These are phyloP conservation scores for Gaeumannomyces sp. DNA, from an alignment of 2,329 filamentous ascomycete species.

Conservation along the genomic window DNA sequence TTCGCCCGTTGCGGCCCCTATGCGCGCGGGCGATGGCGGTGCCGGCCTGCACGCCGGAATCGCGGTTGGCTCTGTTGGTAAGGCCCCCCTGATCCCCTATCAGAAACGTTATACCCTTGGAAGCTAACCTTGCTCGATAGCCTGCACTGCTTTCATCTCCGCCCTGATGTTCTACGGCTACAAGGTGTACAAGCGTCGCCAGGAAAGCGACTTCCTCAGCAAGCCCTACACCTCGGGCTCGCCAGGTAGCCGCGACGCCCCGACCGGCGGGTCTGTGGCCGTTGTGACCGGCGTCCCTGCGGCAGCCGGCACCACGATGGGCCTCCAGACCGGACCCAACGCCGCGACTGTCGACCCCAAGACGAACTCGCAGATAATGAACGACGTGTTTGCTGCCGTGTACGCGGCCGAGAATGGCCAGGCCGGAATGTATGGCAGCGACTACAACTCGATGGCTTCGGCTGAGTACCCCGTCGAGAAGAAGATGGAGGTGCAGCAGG, in stretches of 20 bases:
- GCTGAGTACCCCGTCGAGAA: background rate
- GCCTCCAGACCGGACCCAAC: background rate
- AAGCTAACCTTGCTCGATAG: background rate
- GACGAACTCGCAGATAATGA: slow-evolving; percentile 23
- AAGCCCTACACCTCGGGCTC: background rate
- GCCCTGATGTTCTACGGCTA: slow-evolving; percentile 7
- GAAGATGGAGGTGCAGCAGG: background rate
- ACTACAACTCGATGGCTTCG: background rate
- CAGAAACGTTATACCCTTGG: background rate
- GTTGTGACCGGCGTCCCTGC: background rate
- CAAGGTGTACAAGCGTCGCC: slow-evolving; percentile 5
- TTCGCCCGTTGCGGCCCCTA: background rate
- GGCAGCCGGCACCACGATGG: background rate
- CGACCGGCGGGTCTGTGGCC: background rate
- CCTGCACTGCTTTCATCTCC: background rate
- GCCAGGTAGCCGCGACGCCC: background rate
- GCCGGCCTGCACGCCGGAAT: slow-evolving; percentile 5
- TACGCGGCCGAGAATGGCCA: slow-evolving; percentile 9
- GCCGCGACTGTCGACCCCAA: slow-evolving; percentile 23
- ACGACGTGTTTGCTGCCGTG: slow-evolving; percentile 8
- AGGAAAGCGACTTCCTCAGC: slow-evolving; percentile 4
- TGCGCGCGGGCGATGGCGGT: background rate
- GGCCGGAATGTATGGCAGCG: background rate
- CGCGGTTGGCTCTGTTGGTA: slow-evolving; percentile 7
- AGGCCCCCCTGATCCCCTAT: background rate